Base-by-base conservation (phyloP, 1,139 yeast species). In the Nematodospora anomalae region DNA sequence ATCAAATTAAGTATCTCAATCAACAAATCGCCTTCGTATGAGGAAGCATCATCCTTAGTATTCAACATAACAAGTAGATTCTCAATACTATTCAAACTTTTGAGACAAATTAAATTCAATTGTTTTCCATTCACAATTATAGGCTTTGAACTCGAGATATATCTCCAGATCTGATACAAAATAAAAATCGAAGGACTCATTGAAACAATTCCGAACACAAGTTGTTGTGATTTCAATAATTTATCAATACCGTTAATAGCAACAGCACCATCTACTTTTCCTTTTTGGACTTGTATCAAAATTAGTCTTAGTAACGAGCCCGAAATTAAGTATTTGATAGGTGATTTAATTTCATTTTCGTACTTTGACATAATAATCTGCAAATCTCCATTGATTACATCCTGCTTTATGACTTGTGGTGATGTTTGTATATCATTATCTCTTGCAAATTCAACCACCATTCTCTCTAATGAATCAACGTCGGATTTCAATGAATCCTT, bases 191-290 rank as follows among this genome's bases (percentile, higher is more conserved):
- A 80, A 0, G 98, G 98, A 30, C 92, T 76, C 4, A 94, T 81
- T 1, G 97, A 95, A 16, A 92, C 86, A 26, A 87, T 68, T 2
- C 96, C 97, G 64, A 92, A 88, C 16, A 92, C 94, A 36, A 92
- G 74, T 57, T 92, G 96, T 62, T 92, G 98, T 30, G 94, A 83
- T 58, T 88, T 84, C 37, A 92, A 71, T 47, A 92, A 67, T 57
- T 86, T 83, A 60, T 92, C 97, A 45, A 92, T 90, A 6, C 97
- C 97, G 49, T 75, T 80, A 44, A 92, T 76, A 0, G 96, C 97
- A 6, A 89, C 69, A 23, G 87, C 92, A 3, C 96, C 96, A 57
- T 92, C 98, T 10, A 92, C 97, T 62, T 92, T 92, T 10, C 96
- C 84, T 61, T 92, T 92, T 57, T 92, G 98, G 7, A 92, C 69